Evolutionary conservation across 495 filamentous ascomycete genomes (phyloP).

Genomic region (Trichoderma virens): DNA sequence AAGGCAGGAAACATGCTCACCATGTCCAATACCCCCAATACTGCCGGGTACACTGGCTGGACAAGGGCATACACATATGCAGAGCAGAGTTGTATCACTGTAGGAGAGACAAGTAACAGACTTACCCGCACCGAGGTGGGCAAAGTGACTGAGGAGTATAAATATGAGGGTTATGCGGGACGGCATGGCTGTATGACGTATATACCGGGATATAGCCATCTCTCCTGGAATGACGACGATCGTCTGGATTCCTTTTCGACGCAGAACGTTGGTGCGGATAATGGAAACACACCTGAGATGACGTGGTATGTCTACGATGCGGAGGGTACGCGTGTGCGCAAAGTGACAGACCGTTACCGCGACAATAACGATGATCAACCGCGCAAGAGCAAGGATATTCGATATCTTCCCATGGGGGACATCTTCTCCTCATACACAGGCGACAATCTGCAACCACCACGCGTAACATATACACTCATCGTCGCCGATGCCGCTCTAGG

Average conservation of each 20-base stretch:
- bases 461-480: too few species aligned
- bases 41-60: constrained; percentile 11
- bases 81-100: too few species aligned
- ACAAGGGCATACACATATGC: constrained; percentile 14
- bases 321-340: constrained; percentile 21
- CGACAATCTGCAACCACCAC: too few species aligned
- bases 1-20: constrained; percentile 16
- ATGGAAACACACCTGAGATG: constrained; percentile 15
- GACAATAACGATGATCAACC: too few species aligned
- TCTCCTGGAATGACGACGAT: constrained; percentile 19
- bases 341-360: constrained; percentile 19
- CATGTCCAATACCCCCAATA: constrained; percentile 11
- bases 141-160: constrained; percentile 16
- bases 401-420: background rate
- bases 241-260: constrained; percentile 14
- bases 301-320: constrained; percentile 28
- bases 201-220: constrained; percentile 13
- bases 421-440: too few species aligned
- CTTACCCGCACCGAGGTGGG: too few species aligned
- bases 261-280: constrained; percentile 9
- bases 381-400: too few species aligned
- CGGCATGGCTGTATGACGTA: constrained; percentile 19
- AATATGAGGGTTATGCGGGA: constrained; percentile 16
- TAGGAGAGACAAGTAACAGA: too few species aligned
- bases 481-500: too few species aligned